Conservation (phyloP, 352 stramenopile species). For the Globisporangium takayamanum region DNA sequence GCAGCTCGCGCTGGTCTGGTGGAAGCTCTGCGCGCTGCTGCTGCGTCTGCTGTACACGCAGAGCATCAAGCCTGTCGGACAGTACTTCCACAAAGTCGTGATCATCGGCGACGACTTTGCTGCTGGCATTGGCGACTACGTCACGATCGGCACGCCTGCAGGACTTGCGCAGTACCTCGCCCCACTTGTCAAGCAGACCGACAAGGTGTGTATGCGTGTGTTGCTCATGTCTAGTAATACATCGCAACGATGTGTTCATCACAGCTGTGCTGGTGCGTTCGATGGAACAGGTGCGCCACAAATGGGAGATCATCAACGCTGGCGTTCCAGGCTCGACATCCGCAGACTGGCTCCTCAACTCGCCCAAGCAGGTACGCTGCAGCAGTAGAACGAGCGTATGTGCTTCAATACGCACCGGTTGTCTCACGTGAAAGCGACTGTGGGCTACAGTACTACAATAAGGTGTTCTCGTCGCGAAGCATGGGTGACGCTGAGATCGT, state of each 20-base stretch:
- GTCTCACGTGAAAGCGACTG: not conserved
- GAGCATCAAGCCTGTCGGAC: slow-evolving; percentile 37
- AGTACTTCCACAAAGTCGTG: slow-evolving; percentile 82
- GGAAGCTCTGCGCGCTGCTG: slow-evolving; percentile 53
- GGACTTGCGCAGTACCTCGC: slow-evolving; percentile 58
- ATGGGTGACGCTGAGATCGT: slow-evolving; percentile 72
- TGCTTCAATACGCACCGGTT: not conserved
- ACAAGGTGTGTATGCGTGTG: slow-evolving; percentile 38
- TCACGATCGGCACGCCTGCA: slow-evolving; percentile 42
- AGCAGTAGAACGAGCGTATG: not conserved
- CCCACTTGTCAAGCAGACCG: slow-evolving; percentile 30
- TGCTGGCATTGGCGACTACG: slow-evolving; percentile 68
- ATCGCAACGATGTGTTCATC: not conserved
- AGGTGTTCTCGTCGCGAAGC: slow-evolving; percentile 48
- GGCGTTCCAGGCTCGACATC: slow-evolving; percentile 58
- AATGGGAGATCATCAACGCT: slow-evolving; percentile 76
- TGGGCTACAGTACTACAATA: slow-evolving; percentile 47
- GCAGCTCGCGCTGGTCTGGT: slow-evolving; percentile 62
- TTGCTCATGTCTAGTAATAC: not conserved
- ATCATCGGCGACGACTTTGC: slow-evolving; percentile 84
- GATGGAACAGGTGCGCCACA: slow-evolving; percentile 54
- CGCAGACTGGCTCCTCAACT: slow-evolving; percentile 56
- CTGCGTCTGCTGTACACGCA: slow-evolving; percentile 32
- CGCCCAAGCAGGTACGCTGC: slow-evolving; percentile 42
- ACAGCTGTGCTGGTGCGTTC: not conserved